Conservation (phyloP, 805 yeast genomes). For the Kregervanrija fluxuum region DNA sequence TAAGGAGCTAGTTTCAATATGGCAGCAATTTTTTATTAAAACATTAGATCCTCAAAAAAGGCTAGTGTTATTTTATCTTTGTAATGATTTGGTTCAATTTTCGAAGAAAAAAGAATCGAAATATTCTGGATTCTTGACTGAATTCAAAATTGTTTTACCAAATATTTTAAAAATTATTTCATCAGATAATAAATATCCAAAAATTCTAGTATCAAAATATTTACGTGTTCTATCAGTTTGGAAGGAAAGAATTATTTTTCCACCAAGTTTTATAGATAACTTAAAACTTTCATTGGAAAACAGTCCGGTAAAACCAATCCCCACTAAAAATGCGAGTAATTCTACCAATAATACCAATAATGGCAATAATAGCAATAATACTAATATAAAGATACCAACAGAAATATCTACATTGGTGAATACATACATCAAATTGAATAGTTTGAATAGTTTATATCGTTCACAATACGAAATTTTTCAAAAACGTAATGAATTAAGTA, state of each 20-base stretch:
- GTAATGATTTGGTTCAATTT: constrained; percentile 79
- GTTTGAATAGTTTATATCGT: not conserved
- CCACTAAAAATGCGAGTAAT: not conserved
- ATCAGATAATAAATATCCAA: constrained; percentile 16
- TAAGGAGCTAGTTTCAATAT: constrained; percentile 31
- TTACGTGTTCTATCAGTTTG: constrained; percentile 49
- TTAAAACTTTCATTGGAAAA: constrained; percentile 5
- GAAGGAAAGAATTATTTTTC: constrained; percentile 46
- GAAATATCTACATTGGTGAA: constrained; percentile 3
- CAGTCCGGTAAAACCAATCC: not conserved
- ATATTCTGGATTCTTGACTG: constrained; percentile 44
- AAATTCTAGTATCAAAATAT: constrained; percentile 31
- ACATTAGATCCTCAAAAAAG: constrained; percentile 28
- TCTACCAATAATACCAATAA: not conserved
- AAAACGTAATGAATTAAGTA: no score
- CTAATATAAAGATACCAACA: constrained; percentile 1
- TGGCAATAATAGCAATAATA: not conserved
- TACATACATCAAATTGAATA: constrained; percentile 4
- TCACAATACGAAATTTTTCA: no score
- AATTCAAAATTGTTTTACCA: constrained; percentile 48
- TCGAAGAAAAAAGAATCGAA: constrained; percentile 51
- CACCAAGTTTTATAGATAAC: constrained; percentile 13
- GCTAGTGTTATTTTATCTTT: constrained; percentile 51
- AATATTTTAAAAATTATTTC: constrained; percentile 28
- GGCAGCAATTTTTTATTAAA: constrained; percentile 8